Conservation (phyloP, 1,139 yeast species). For the Pichia sp. region DNA sequence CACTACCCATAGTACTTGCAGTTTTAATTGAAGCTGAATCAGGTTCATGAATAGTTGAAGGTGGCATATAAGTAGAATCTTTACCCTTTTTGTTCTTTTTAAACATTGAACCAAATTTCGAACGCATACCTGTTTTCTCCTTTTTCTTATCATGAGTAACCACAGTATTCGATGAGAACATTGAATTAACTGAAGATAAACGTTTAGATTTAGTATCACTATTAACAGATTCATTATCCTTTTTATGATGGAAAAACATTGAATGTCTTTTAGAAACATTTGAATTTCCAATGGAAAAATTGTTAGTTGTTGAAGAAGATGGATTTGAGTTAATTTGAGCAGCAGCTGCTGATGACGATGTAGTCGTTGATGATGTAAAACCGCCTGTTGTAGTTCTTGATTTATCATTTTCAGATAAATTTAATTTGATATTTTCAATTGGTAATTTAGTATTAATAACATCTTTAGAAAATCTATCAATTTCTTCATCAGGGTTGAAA, state of each 20-base stretch:
- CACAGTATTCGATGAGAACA: constrained; percentile 13
- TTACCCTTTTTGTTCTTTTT: constrained; percentile 44
- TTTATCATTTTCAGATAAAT: constrained; percentile 2
- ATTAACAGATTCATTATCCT: neutral
- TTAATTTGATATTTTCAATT: constrained; percentile 13
- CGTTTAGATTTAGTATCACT: constrained; percentile 7
- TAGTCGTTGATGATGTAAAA: constrained; percentile 10
- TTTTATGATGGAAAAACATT: constrained; percentile 2
- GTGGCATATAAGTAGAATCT: constrained; percentile 26
- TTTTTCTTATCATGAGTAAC: constrained; percentile 16
- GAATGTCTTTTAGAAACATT: constrained; percentile 11
- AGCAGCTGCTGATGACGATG: neutral
- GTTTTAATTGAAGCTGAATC: constrained; percentile 24
- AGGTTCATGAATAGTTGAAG: constrained; percentile 29
- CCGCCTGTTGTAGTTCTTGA: constrained; percentile 14
- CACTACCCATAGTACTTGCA: constrained; percentile 13
- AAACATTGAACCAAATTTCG: constrained; percentile 81
- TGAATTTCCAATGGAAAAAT: neutral
- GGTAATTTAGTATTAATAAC: constrained; percentile 22
- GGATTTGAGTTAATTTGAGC: too few species aligned
- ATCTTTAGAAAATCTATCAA: constrained; percentile 48
- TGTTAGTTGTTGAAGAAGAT: neutral
- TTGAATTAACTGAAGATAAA: constrained; percentile 12
- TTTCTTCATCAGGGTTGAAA: constrained; percentile 52
- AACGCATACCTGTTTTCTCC: constrained; percentile 45